Base-by-base conservation (phyloP, 2,329 filamentous ascomycete genomes). In the Colletotrichum sp. region DNA sequence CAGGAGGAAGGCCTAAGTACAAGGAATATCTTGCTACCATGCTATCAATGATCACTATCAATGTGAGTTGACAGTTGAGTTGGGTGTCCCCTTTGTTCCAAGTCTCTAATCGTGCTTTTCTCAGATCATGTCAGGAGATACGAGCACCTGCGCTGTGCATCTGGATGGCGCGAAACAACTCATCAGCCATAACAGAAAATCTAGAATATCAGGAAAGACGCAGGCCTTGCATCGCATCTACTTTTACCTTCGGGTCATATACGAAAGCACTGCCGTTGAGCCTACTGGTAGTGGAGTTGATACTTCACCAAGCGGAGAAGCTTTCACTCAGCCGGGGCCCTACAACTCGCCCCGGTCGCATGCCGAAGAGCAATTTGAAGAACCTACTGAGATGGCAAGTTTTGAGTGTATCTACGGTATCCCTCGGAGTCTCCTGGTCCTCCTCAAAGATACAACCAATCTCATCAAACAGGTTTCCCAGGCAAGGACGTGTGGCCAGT, bases 1-100 rank as follows among this genome's bases (percentile, higher is more conserved):
- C 69, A 0, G 32, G 67, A 3, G 64, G 67, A 8, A 65, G 34
- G 19, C 79, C 80, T 5, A 81, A 79, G 34, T 82, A 82, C 27
- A 82, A 82, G n/a, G 80, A 81, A 19, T 79, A 80, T 25, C 64
- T 81, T 2, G 80, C 80, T 1, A 81, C 80, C 2, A 81, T 81
- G 79, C 12, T 82, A 29, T 82, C 80, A 3, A 82, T 82, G 80
- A 79, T 81, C 16, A 78, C 80, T 0, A 82, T 81, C 5, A 81
- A 81, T 52, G 80, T 80, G 55, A 52, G 68, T 49, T 16, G n/a
- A 12, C n/a, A 49, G 44, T 6, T 49, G 6, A 4, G 9, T 12
- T 13, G n/a, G 12, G 3, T 49, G 3, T 22, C n/a, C 11, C n/a
- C 39, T 4, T 13, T 8, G n/a, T 52, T 52, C 3, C 44, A 52